phyloP scores from a whole-genome alignment of 139 green algal species.

The Micromonas commoda region DNA sequence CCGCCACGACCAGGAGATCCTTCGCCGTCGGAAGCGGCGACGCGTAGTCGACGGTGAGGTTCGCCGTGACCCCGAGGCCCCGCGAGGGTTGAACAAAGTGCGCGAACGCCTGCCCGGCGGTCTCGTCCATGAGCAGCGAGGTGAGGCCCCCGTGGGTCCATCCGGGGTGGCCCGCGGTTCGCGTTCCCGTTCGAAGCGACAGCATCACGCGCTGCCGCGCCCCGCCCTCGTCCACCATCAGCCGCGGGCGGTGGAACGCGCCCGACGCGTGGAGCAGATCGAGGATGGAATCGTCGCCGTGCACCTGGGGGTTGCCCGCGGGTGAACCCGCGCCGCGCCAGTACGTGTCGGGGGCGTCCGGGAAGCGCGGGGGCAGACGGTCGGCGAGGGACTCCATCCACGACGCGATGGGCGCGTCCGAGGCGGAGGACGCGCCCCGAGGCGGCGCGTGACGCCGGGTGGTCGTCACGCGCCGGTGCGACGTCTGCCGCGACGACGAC shows the following conservation, averaged over 20 bases:
- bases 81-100: neutral
- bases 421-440: neutral
- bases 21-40: neutral
- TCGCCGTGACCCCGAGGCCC: neutral
- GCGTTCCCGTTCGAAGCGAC: neutral
- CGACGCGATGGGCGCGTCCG: neutral
- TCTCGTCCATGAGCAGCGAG: neutral
- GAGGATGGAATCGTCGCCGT: neutral
- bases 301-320: neutral
- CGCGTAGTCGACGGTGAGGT: neutral
- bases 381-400: neutral
- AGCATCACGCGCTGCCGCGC: neutral
- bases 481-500: neutral
- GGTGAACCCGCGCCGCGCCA: neutral
- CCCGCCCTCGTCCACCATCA: neutral
- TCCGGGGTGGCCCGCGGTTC: neutral
- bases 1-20: neutral
- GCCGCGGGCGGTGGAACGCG: neutral
- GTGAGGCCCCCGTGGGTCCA: neutral
- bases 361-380: neutral
- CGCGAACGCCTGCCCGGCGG: neutral
- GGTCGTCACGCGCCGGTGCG: neutral
- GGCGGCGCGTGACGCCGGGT: neutral
- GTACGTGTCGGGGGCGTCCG: neutral
- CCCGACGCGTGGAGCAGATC: neutral